Evolutionary conservation across 2,329 filamentous ascomycete species (phyloP).

Genomic region (Plenodomus lindquistii): DNA sequence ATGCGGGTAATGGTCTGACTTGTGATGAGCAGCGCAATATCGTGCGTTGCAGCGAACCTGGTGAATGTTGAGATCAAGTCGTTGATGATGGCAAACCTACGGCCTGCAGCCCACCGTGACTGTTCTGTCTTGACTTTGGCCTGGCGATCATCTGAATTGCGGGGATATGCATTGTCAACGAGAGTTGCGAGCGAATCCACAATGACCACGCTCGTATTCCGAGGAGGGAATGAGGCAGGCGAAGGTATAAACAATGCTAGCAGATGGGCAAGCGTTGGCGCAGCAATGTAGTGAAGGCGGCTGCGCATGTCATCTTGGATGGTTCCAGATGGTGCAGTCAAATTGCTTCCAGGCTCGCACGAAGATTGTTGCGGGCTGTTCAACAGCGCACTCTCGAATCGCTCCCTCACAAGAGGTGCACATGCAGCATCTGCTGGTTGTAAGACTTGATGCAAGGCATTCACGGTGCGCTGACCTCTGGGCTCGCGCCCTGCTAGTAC

Average conservation of each 20-base stretch:
- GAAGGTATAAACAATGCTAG: constrained; percentile 74
- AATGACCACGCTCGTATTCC: constrained; percentile 68
- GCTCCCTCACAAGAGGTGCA: constrained; percentile 51
- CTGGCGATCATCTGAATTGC: constrained; percentile 51
- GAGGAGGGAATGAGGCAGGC: constrained; percentile 65
- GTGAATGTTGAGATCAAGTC: constrained; percentile 64
- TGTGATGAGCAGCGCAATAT: constrained; percentile 74
- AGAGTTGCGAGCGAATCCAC: constrained; percentile 78
- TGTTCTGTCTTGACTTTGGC: constrained; percentile 50
- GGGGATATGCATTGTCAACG: constrained; percentile 76
- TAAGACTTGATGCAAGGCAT: constrained; percentile 27
- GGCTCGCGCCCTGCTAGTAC: constrained; percentile 36
- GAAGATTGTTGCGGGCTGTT: constrained; percentile 6
- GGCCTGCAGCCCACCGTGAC: constrained; percentile 53
- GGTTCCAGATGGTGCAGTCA: constrained; percentile 15
- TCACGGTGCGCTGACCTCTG: constrained; percentile 13
- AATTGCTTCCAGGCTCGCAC: constrained; percentile 3
- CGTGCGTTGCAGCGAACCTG: constrained; percentile 73
- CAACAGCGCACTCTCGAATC: constrained; percentile 54
- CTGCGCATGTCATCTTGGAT: constrained; percentile 38
- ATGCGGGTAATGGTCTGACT: constrained; percentile 85
- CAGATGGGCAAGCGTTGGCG: constrained; percentile 64
- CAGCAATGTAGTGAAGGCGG: constrained; percentile 68
- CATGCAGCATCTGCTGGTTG: constrained; percentile 52
- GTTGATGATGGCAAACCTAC: constrained; percentile 65